Percentiles rank a stretch among this genome's conserved stretches.
phyloP scores from a whole-genome alignment of 441 rosid genomes.

The Biscutella auriculata region DNA sequence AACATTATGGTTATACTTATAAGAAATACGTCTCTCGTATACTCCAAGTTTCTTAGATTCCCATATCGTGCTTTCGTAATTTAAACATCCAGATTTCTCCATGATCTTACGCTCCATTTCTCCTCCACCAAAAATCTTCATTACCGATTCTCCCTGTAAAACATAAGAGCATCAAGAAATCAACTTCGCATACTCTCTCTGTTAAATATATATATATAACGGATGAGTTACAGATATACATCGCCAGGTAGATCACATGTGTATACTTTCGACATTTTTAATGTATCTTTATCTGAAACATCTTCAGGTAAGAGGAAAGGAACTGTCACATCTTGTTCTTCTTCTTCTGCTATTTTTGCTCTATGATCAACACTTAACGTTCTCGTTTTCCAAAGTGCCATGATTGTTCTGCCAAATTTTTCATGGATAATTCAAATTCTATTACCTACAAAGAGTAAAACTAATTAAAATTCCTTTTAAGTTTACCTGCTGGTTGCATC shows the following conservation, averaged over 20 bases:
- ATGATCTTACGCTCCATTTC: constrained; percentile 49
- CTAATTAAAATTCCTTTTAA: neutral
- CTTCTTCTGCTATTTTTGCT: constrained; percentile 48
- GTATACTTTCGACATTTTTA: constrained; percentile 39
- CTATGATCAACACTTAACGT: constrained; percentile 39
- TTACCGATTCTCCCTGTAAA: constrained; percentile 47
- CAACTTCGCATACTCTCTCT: neutral
- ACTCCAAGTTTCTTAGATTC: constrained; percentile 33
- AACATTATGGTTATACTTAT: constrained; percentile 48
- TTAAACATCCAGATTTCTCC: constrained; percentile 69
- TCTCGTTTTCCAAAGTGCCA: constrained; percentile 77
- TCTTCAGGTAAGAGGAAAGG: constrained; percentile 28
- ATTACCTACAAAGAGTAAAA: neutral
- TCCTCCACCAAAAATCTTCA: constrained; percentile 66
- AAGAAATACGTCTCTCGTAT: constrained; percentile 41
- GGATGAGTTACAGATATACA: constrained; percentile 24
- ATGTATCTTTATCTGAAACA: constrained; percentile 30
- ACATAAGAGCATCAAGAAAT: neutral
- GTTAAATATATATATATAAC: neutral
- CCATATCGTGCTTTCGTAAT: constrained; percentile 47
- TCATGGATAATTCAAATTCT: neutral
- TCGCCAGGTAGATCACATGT: constrained; percentile 45
- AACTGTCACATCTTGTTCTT: constrained; percentile 35
- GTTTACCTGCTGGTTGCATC: constrained; percentile 66
- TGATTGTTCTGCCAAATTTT: constrained; percentile 55